Base-by-base conservation (phyloP, 2,329 filamentous ascomycete species). In the Trichoderma arundinaceum region DNA sequence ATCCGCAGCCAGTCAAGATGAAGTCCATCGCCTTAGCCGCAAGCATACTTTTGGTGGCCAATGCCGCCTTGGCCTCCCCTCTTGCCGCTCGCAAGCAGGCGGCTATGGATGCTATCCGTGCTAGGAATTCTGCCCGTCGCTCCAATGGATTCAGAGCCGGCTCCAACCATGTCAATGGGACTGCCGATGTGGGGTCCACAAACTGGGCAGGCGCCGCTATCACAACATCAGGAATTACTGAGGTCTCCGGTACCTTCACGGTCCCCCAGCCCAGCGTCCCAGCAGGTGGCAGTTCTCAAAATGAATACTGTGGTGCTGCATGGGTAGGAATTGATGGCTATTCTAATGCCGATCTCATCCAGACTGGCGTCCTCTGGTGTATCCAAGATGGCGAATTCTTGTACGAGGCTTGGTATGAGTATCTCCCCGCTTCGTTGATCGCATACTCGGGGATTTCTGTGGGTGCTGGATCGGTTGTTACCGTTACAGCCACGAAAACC, bases 391-490 rank as follows among this genome's bases (percentile, higher is more conserved):
- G 53, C 53, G 13, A 56, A 7, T 60, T 28, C 32, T 12, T 28
- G 57, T 60, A 60, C 13, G 43, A 56, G 38, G 53, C 57, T 60
- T 60, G 57, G 57, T 60, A 60, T 39, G 57, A 60, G 44, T 60
- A 60, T 22, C 57, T 60, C 8, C 57, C 57, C 15, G 57, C 44
- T n/a, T 10, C 9, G 13, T 17, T 49, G 44, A 5, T 56, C 38
- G 38, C 19, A 32, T 56, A 56, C 53, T 56, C 53, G 4, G 57
- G 44, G 3, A 48, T 60, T 12, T n/a, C 33, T 39, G 57, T 60
- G 5, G 7, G 43, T 38, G 57, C 57, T 38, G 57, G 57, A 39
- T 60, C 57, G 13, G 57, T 60, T 60, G 57, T 60, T 48, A 49
- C 33, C 33, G 57, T 60, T 17, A 60, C 44, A 17, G 57, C 57